These are phyloP conservation scores for Irpex rosettiformis DNA, from an alignment of 1,284 basidiomycete species.

Conservation along the genomic window DNA sequence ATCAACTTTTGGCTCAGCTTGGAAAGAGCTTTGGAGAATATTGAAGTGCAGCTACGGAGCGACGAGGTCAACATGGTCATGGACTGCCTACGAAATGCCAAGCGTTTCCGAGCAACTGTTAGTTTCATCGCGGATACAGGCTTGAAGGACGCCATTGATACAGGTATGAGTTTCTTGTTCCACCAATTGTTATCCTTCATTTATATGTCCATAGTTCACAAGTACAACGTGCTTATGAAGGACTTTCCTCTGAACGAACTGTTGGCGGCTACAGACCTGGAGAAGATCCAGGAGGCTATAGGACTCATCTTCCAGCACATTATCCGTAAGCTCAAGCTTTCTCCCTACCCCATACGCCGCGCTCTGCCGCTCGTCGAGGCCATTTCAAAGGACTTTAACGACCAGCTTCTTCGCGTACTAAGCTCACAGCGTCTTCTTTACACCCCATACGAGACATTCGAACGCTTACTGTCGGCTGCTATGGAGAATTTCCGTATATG, in stretches of 20 bases:
- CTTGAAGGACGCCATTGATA: conserved; percentile 87
- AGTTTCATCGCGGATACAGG: conserved; percentile 98
- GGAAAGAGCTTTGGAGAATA: conserved; percentile 90
- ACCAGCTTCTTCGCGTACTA: conserved; percentile 89
- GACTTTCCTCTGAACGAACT: conserved; percentile 98
- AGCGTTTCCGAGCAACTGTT: conserved; percentile 96
- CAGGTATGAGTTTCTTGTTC: conserved; percentile 48
- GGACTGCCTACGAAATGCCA: conserved; percentile 93
- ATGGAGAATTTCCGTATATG: conserved; percentile 88
- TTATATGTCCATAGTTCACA: conserved; percentile 65
- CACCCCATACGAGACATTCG: conserved; percentile 92
- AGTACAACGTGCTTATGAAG: conserved; percentile 98
- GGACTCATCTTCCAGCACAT: conserved; percentile 89
- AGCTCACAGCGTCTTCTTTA: conserved; percentile 89
- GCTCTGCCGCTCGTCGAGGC: conserved; percentile 96
- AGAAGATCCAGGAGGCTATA: conserved; percentile 90
- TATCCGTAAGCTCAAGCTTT: conserved; percentile 93
- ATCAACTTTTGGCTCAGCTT: conserved; percentile 98
- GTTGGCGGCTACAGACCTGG: conserved; percentile 92
- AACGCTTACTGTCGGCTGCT: conserved; percentile 76
- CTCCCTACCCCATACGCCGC: conserved; percentile 94
- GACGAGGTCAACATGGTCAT: conserved; percentile 95
- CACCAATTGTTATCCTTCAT: background rate
- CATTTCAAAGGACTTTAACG: conserved; percentile 96
- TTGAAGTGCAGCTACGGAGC: conserved; percentile 88